Base-by-base conservation (phyloP, 495 filamentous ascomycete species). In the Pseudevernia furfuracea region DNA sequence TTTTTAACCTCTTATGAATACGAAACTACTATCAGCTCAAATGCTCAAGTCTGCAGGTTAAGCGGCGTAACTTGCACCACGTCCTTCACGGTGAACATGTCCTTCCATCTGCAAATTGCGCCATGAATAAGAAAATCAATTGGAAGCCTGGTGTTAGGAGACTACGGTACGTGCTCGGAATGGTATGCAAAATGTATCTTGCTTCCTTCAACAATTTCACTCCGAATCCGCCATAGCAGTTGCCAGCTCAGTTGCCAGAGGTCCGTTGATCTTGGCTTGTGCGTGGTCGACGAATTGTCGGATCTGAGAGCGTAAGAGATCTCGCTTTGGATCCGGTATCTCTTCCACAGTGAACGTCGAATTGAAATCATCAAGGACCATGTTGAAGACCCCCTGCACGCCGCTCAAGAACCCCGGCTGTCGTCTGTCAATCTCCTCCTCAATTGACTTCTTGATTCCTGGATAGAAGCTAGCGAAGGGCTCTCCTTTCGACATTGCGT, bases 401-500 rank as follows among this genome's bases (percentile, higher is more conserved):
- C 17, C 23, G 10, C 23, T 25, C 14, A 64, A n/a, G 0, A 64
- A 21, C 23, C n/a, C 2, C 7, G 39, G 30, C 21, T 64, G 62
- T 14, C 19, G 32, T 5, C 19, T 25, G 1, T 64, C 21, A 9
- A 64, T 1, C 28, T 21, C 49, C 0, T 56, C 0, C n/a, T 43
- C 14, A n/a, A 44, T n/a, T 1, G 23, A 12, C 32, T 14, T 39
- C 32, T 36, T 63, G 37, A 57, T 44, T 4, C 21, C 36, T 23
- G 61, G 25, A 25, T 3, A 1, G 23, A 63, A 8, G 2, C 30
- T 17, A 11, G 12, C 28, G 38, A 56, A 63, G 0, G 25, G 61
- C 23, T 36, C 61, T 32, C 61, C 61, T 25, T 39, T 49, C 37
- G 39, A 25, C 25, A 63, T 44, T 5, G 61, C 39, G 38, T 63